These are phyloP conservation scores for Penicillium crustosum DNA, from an alignment of 2,329 filamentous ascomycete genomes.

Conservation along the genomic window DNA sequence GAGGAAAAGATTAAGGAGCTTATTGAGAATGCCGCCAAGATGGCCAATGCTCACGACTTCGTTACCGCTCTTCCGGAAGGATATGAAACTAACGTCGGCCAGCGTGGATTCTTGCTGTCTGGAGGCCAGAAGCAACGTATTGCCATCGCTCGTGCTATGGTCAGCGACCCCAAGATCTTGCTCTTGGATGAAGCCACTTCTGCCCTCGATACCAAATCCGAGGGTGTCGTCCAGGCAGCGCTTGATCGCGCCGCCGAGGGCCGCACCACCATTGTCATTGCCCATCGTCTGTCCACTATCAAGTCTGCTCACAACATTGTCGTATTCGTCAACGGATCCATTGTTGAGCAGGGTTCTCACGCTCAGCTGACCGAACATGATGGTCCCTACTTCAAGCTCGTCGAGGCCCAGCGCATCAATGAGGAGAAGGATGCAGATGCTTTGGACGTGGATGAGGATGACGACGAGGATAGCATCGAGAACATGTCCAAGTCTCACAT, in stretches of 20 bases:
- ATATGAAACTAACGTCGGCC: constrained; percentile 93
- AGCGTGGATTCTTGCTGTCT: constrained; percentile 86
- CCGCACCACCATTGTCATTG: constrained; percentile 93
- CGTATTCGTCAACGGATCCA: constrained; percentile 80
- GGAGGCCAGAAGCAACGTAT: constrained; percentile 97
- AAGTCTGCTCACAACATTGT: constrained; percentile 94
- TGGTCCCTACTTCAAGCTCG: constrained; percentile 78
- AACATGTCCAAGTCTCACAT: constrained; percentile 30
- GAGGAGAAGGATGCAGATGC: constrained; percentile 51
- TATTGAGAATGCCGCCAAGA: constrained; percentile 78
- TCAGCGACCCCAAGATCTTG: constrained; percentile 87
- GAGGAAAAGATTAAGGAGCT: constrained; percentile 69
- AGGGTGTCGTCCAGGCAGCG: constrained; percentile 90
- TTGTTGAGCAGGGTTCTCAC: constrained; percentile 90
- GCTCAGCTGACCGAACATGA: constrained; percentile 69
- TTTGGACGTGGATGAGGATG: constrained; percentile 28
- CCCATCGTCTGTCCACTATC: constrained; percentile 92
- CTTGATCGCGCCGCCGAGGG: constrained; percentile 82
- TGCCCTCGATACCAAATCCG: constrained; percentile 89
- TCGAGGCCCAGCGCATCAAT: constrained; percentile 80
- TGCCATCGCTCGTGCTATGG: constrained; percentile 85
- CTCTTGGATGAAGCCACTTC: constrained; percentile 94
- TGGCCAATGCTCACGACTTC: constrained; percentile 94
- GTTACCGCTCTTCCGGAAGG: constrained; percentile 77
- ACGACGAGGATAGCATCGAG: constrained; percentile 29